phyloP scores from a whole-genome alignment of 495 filamentous ascomycete genomes.

The Diplogelasinospora grovesii region DNA sequence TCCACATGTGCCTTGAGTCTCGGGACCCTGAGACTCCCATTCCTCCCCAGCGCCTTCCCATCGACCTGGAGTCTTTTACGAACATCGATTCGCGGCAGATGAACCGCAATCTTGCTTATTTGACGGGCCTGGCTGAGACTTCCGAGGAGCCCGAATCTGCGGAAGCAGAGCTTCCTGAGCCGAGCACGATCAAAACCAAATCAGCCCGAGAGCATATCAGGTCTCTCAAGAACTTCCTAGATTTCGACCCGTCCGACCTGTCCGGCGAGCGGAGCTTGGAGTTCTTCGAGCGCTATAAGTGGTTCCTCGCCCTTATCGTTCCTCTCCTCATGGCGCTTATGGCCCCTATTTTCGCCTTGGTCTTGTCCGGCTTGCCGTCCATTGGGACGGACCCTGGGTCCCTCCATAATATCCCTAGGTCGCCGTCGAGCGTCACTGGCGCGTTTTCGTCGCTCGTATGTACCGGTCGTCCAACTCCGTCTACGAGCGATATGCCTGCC shows the following conservation, averaged over 20 bases:
- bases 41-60: constrained; percentile 55
- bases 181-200: too few relatives aligned
- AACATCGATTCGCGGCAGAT: constrained; percentile 67
- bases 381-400: too few relatives aligned
- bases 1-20: constrained; percentile 67
- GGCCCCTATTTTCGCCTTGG: constrained; percentile 1
- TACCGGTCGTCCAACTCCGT: constrained; percentile 2
- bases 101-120: constrained; percentile 64
- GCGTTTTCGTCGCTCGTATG: constrained; percentile 20
- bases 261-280: neutral
- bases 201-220: too few relatives aligned
- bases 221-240: too few relatives aligned
- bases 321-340: constrained; percentile 13
- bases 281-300: constrained; percentile 3
- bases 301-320: constrained; percentile 8
- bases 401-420: too few relatives aligned
- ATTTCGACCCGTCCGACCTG: too few relatives aligned
- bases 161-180: constrained; percentile 19
- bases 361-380: neutral
- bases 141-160: constrained; percentile 5
- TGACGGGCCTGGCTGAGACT: constrained; percentile 45
- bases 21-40: constrained; percentile 44
- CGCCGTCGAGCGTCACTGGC: neutral
- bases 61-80: constrained; percentile 66
- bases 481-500: constrained; percentile 17